Conservation (phyloP, 2,329 filamentous ascomycete genomes). For the Zymoseptoria crescenta region DNA sequence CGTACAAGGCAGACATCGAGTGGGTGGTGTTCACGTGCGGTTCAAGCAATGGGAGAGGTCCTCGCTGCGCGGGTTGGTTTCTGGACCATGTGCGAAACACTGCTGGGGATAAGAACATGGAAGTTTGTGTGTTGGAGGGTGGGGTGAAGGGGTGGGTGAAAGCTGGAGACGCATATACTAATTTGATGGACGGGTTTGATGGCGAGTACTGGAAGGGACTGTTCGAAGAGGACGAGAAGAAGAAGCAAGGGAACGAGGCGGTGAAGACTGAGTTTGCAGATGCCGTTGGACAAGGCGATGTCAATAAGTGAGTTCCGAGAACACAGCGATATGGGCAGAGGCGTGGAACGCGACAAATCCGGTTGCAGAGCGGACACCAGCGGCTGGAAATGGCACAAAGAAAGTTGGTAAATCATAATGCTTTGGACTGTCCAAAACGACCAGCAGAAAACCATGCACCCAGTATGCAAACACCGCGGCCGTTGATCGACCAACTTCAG, state of each 20-base stretch:
- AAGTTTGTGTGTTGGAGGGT: slow-evolving; percentile 36
- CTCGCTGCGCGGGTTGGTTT: slow-evolving; percentile 32
- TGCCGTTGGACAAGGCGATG: not conserved
- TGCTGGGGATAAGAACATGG: slow-evolving; percentile 32
- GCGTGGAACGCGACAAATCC: not conserved
- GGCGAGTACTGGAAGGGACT: slow-evolving; percentile 36
- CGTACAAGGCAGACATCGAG: slow-evolving; percentile 38
- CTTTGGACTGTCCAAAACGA: not conserved
- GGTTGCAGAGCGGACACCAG: no score
- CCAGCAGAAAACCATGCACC: not conserved
- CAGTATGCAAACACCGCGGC: not conserved
- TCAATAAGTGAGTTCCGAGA: not conserved
- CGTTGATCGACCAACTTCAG: not conserved
- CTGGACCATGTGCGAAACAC: slow-evolving; percentile 27
- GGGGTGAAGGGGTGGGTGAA: slow-evolving; percentile 42
- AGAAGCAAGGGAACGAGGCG: not conserved
- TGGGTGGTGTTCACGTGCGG: slow-evolving; percentile 43
- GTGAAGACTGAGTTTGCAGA: not conserved
- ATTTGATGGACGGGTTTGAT: slow-evolving; percentile 35
- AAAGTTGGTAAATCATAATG: not conserved
- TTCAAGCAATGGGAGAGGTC: slow-evolving; percentile 22
- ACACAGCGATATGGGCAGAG: not conserved
- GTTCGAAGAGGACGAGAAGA: slow-evolving; percentile 23
- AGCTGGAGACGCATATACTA: slow-evolving; percentile 31
- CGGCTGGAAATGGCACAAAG: no score